Evolutionary conservation across 108 stramenopile species (phyloP), one percentile per base, ranked within the genome.

Genomic region (Cyclotella kingstonii): DNA sequence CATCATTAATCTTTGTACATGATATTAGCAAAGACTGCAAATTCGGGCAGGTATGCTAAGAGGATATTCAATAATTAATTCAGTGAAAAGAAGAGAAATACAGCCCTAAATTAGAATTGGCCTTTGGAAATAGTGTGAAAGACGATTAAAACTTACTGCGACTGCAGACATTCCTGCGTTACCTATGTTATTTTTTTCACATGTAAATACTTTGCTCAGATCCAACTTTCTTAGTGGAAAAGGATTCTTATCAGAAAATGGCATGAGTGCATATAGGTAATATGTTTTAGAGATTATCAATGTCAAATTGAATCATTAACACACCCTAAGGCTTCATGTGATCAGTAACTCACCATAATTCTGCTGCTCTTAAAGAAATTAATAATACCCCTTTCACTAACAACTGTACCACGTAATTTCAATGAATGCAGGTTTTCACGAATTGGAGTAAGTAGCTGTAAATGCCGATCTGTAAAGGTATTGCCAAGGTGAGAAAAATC

Each of bases 21-120:
- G 68, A 68, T 45, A 68, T 34, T 19, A 17, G 46, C 21, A 68
- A 39, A 18, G 27, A 34, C 43, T 58, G 49, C 29, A 68, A 28
- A 6, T 51, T 15, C 27, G 48, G 56, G 25, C 67, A 68, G 23
- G 23, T 34, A 33, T 35, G 30, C 61, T 63, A 6, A 1, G 4
- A 11, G 1, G 50, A 3, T 23, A 1, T 43, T 0, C 26, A 43
- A 10, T 3, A 46, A 31, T 25, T 10, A n/a, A 19, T 14, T 31
- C 12, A 5, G 7, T 29, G 5, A 2, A 34, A 1, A 29, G 17
- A 42, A 46, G 3, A 42, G 39, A 9, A 26, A 31, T 34, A 34
- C 29, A n/a, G 5, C n/a, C n/a, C n/a, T n/a, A 15, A 5, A 34
- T 54, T 28, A 18, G 3, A 10, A 49, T 12, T 26, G 21, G 5